Evolutionary conservation across 139 green algal species (phyloP), one percentile per base, ranked within the genome.

Genomic region (Chlamydomonas sp.): DNA sequence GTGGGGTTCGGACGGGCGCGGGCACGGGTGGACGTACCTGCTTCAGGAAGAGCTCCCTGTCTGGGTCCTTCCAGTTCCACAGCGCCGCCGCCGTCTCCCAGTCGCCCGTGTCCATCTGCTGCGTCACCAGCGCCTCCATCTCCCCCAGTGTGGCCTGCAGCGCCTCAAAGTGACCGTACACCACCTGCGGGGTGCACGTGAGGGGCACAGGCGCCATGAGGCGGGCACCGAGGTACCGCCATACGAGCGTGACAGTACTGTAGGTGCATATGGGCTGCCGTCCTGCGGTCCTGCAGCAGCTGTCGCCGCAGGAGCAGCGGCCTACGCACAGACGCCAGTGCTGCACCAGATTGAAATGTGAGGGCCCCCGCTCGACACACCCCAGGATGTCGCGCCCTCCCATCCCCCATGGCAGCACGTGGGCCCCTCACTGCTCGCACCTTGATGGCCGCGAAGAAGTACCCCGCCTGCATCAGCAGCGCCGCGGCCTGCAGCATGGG

Each of bases 401-500:
- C 57, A 18, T 59, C 74, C 5, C 57, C 49, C 49, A 3, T 58
- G 8, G 15, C 58, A 2, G 15, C 20, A 14, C 15, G 31, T 49
- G 31, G 31, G 31, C 66, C 57, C 58, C 58, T 10, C 14, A 10
- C 57, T 17, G 49, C 16, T 18, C 85, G 7, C 67, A 85, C 86
- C 84, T 90, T 90, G 69, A 93, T 78, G 49, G 88, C 90, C 5
- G 76, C 79, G 57, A 93, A 89, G 71, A 85, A 91, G 84, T 88
- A 93, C 5, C 90, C 87, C 1, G 63, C 8, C 88, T 90, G 84
- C 67, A 93, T 67, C 4, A 93, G 84, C 84, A 87, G 84, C 67
- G 88, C 87, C 31, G 76, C 90, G 10, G 84, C 80, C 80, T 87
- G 76, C 78, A 91, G 79, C 77, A 76, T 82, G 63, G 77, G 77